Base-by-base conservation (phyloP, 1,284 basidiomycete species). In the Ustilago loliicola region DNA sequence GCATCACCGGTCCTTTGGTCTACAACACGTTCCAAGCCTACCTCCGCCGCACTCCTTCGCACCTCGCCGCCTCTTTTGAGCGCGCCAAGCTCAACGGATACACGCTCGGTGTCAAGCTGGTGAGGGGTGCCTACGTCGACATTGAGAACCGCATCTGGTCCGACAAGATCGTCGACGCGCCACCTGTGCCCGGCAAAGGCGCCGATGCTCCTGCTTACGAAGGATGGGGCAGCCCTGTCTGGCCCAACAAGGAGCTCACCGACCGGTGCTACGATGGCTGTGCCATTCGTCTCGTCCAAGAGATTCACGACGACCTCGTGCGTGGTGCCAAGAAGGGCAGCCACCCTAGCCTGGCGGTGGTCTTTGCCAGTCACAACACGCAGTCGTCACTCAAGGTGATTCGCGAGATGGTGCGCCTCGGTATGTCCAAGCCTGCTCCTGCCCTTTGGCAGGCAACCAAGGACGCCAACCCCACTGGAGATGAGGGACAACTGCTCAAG, bases 111-210 rank as follows among this genome's bases (percentile, higher is more conserved):
- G 91, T 96, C 73, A 98, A 98, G 88, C 92, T 98, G 64, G 96
- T 98, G 36, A 91, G 96, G 27, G 96, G 96, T 0, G 96, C 96
- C 1, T 98, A 98, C 87, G 93, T 96, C 81, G 90, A 91, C 1
- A 89, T 92, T 63, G 96, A 98, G 85, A 84, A 91, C 52, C 63
- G 66, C 13, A 68, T 66, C 48, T 83, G 88, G 81, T 72, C 68
- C 45, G 75, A 82, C 38, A 81, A 77, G 59, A 73, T 71, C 38
- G 80, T 83, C 53, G 72, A 73, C 25, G 17, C 81, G 10, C 81
- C 81, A 27, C 81, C 81, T 19, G 68, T 76, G 1, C 79, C 83
- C 15, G 72, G 77, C 45, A 79, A 76, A 34, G 65, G 67, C 48
- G 66, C 67, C 23, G 62, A 66, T 7, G 61, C 66, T 15, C 51